Conservation (phyloP, 768 basidiomycete species). For the Tricholoma sp. region DNA sequence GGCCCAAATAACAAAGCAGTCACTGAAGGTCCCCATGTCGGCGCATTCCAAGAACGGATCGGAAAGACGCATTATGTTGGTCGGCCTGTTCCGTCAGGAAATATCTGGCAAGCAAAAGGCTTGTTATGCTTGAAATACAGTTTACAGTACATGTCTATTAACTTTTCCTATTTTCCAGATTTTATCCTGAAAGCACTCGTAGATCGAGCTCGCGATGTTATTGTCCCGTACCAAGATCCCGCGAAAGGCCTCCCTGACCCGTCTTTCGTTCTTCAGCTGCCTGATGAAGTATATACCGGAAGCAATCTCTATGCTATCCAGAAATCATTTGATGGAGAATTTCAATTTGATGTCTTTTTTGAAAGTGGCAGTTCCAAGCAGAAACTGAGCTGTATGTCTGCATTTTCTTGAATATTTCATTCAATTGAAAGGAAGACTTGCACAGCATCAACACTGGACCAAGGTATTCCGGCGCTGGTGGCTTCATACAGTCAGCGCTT, state of each 20-base stretch:
- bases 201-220: slow-evolving; percentile 47
- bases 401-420: background rate
- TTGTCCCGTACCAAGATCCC: slow-evolving; percentile 50
- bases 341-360: slow-evolving; percentile 87
- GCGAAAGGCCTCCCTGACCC: slow-evolving; percentile 61
- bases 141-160: background rate
- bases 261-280: slow-evolving; percentile 69
- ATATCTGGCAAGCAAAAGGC: slow-evolving; percentile 88
- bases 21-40: slow-evolving; percentile 49
- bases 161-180: slow-evolving; percentile 36
- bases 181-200: slow-evolving; percentile 57
- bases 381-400: slow-evolving; percentile 55
- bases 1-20: slow-evolving; percentile 55
- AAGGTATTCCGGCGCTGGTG: slow-evolving; percentile 63
- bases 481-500: slow-evolving; percentile 64
- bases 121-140: slow-evolving; percentile 2
- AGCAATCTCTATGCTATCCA: slow-evolving; percentile 88
- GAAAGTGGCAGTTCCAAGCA: slow-evolving; percentile 69
- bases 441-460: slow-evolving; percentile 59
- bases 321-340: slow-evolving; percentile 77
- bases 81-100: slow-evolving; percentile 50
- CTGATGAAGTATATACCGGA: slow-evolving; percentile 64
- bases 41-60: slow-evolving; percentile 52
- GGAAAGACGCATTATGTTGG: slow-evolving; percentile 73
- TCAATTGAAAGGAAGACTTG: background rate